Evolutionary conservation across 305 asterid genomes (phyloP).

Genomic region (Vinca major): DNA sequence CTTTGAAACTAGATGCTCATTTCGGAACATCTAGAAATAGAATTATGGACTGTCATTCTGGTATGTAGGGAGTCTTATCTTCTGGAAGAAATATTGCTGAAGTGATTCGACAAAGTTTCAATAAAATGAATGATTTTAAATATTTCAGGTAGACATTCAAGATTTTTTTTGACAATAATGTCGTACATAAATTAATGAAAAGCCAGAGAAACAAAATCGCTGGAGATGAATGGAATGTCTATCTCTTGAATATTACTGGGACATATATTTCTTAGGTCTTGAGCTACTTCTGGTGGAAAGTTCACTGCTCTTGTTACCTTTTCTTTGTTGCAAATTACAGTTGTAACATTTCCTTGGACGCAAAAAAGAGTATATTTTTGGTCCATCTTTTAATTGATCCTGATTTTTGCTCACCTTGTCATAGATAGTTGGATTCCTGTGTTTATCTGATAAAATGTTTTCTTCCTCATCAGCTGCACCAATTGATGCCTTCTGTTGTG

Average conservation of each 20-base stretch:
- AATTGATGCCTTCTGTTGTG: slow-evolving; percentile 93
- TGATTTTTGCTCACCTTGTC: background rate
- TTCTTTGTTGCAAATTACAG: background rate
- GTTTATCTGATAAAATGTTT: background rate
- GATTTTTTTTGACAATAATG: background rate
- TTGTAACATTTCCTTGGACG: background rate
- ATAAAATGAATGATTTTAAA: background rate
- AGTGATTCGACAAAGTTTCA: background rate
- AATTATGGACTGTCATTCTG: background rate
- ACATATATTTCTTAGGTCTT: background rate
- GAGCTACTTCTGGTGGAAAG: background rate
- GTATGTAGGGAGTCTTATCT: background rate
- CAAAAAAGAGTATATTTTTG: background rate
- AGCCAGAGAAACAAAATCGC: too few species aligned
- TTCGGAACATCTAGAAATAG: background rate
- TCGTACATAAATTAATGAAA: too few species aligned
- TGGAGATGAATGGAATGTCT: background rate
- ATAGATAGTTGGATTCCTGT: slow-evolving; percentile 6
- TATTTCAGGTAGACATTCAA: background rate
- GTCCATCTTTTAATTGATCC: background rate
- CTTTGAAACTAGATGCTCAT: background rate
- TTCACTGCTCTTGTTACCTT: background rate
- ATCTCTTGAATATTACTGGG: background rate
- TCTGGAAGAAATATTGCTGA: background rate
- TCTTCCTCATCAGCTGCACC: slow-evolving; percentile 57